Conservation (phyloP, 768 basidiomycete genomes). For the Suillus sp. region DNA sequence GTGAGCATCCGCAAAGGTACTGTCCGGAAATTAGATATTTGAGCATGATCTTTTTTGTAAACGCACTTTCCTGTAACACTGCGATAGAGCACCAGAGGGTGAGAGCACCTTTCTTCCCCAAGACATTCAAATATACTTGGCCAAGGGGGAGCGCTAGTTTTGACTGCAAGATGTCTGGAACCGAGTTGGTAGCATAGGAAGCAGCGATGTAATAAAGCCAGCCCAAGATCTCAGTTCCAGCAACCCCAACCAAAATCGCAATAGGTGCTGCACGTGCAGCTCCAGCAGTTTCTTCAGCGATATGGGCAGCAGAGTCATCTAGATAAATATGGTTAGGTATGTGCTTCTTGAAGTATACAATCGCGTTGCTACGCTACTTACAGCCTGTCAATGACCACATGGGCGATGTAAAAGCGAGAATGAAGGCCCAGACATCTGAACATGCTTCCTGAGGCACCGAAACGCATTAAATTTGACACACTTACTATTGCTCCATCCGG, state of each 20-base stretch:
- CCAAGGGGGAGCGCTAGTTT: slow-evolving; percentile 43
- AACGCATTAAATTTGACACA: not conserved
- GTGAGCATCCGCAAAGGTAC: slow-evolving; percentile 48
- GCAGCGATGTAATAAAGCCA: slow-evolving; percentile 45
- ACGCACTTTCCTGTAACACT: slow-evolving; percentile 42
- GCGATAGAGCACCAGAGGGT: slow-evolving; percentile 47
- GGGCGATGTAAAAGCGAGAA: slow-evolving; percentile 28
- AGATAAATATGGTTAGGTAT: not conserved
- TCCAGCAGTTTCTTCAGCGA: slow-evolving; percentile 47
- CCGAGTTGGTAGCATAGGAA: slow-evolving; percentile 45
- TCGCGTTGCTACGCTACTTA: slow-evolving; percentile 6
- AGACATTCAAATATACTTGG: slow-evolving; percentile 40
- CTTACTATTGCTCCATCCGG: slow-evolving; percentile 25
- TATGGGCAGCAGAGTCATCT: slow-evolving; percentile 52
- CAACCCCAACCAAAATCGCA: slow-evolving; percentile 46
- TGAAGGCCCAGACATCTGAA: slow-evolving; percentile 28
- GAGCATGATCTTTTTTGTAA: not conserved
- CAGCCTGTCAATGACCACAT: slow-evolving; percentile 31
- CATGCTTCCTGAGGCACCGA: not conserved
- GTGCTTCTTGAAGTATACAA: not conserved
- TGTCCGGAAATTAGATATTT: slow-evolving; percentile 18
- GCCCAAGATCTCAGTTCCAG: slow-evolving; percentile 42
- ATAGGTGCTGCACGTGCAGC: slow-evolving; percentile 47
- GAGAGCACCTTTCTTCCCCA: slow-evolving; percentile 45
- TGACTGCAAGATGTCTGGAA: slow-evolving; percentile 35